Conservation (phyloP, 495 filamentous ascomycete genomes). For the Glonium stellatum region DNA sequence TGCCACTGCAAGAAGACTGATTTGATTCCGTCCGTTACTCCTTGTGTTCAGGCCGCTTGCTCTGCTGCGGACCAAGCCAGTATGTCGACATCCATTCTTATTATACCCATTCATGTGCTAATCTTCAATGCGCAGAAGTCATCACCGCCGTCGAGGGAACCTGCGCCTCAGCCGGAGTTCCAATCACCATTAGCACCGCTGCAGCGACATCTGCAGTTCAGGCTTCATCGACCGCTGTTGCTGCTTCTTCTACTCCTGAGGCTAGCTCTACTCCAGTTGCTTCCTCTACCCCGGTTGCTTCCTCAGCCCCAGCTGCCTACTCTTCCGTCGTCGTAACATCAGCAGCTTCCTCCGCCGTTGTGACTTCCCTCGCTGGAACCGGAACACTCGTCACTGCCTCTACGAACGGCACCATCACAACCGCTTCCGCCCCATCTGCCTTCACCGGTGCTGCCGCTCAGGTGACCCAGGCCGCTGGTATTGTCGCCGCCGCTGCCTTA, state of each 20-base stretch:
- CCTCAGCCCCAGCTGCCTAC: background rate
- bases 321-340: background rate
- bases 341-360: slow-evolving; percentile 4
- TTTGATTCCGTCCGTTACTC: slow-evolving; percentile 38
- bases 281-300: slow-evolving; percentile 4
- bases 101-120: background rate
- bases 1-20: slow-evolving; percentile 46
- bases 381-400: slow-evolving; percentile 6
- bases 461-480: slow-evolving; percentile 21
- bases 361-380: slow-evolving; percentile 8
- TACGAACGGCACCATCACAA: background rate
- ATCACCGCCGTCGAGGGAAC: slow-evolving; percentile 18
- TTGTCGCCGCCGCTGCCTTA: slow-evolving; percentile 24
- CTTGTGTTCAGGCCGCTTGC: slow-evolving; percentile 44
- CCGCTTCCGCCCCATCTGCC: slow-evolving; percentile 8
- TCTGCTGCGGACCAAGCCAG: slow-evolving; percentile 36
- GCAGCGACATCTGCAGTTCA: background rate
- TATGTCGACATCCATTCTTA: slow-evolving; percentile 14
- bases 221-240: background rate
- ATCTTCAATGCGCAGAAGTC: background rate
- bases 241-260: background rate
- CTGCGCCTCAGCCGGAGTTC: slow-evolving; percentile 18
- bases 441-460: slow-evolving; percentile 24
- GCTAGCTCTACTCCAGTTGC: background rate
- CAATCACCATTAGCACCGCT: slow-evolving; percentile 7